These are phyloP conservation scores for Phytophthora cryptogea DNA, from an alignment of 352 stramenopile genomes.

Conservation along the genomic window DNA sequence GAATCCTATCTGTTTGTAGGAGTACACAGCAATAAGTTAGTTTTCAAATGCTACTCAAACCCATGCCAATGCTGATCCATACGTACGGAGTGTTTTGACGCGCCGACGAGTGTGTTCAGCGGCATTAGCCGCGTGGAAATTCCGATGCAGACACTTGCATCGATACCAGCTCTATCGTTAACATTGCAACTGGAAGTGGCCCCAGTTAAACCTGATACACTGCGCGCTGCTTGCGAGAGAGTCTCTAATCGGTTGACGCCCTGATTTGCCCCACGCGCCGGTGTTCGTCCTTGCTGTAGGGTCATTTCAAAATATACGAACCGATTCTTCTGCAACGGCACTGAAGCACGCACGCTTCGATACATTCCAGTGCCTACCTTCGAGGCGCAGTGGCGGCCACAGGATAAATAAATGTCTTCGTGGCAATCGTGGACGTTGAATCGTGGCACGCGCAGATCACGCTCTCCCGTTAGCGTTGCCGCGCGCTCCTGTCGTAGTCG, in stretches of 20 bases:
- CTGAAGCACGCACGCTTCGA: slow-evolving; percentile 70
- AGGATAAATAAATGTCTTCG: slow-evolving; percentile 87
- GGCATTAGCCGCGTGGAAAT: slow-evolving; percentile 77
- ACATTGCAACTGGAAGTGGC: slow-evolving; percentile 2
- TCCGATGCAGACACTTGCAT: slow-evolving; percentile 80
- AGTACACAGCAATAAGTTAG: slow-evolving; percentile 14
- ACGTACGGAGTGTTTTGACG: slow-evolving; percentile 77
- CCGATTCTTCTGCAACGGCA: slow-evolving; percentile 65
- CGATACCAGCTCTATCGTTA: slow-evolving; percentile 32
- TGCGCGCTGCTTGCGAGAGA: slow-evolving; percentile 15
- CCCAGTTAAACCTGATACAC: slow-evolving; percentile 5
- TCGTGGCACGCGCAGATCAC: slow-evolving; percentile 56
- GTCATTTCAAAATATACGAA: slow-evolving; percentile 90
- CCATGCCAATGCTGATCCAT: neutral
- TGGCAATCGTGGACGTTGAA: slow-evolving; percentile 86
- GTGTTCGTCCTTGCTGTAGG: slow-evolving; percentile 51
- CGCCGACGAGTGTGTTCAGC: slow-evolving; percentile 80
- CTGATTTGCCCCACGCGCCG: slow-evolving; percentile 25
- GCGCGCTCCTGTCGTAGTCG: slow-evolving; percentile 74
- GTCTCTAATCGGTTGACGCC: slow-evolving; percentile 18
- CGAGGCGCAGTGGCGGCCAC: slow-evolving; percentile 78
- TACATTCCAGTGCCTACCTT: slow-evolving; percentile 81
- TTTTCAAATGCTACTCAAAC: neutral
- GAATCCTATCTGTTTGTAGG: slow-evolving; percentile 64
- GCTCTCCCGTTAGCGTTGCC: slow-evolving; percentile 67